Conservation (phyloP, 805 yeast species). For the Metschnikowia gelsemii region DNA sequence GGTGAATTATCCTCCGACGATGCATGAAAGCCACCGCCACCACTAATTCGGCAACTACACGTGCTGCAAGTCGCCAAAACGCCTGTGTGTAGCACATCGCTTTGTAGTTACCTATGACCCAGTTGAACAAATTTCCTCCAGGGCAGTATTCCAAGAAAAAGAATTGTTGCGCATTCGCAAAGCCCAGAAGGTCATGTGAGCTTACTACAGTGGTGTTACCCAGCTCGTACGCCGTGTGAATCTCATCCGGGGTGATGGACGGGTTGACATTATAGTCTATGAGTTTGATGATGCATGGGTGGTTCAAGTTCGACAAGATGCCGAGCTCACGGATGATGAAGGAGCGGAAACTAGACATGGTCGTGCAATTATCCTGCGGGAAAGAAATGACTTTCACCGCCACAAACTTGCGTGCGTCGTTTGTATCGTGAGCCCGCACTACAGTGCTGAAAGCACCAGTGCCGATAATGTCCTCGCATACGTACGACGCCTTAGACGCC, state of each 20-base stretch:
- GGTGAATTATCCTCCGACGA: constrained; percentile 65
- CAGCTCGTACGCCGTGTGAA: constrained; percentile 15
- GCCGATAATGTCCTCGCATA: constrained; percentile 45
- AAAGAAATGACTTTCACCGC: constrained; percentile 68
- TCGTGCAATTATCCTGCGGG: constrained; percentile 30
- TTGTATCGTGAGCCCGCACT: constrained; percentile 41
- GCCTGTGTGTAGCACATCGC: constrained; percentile 1
- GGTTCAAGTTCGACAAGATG: constrained; percentile 54
- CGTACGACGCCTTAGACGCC: constrained; percentile 8
- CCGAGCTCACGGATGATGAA: constrained; percentile 63
- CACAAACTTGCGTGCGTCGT: constrained; percentile 30
- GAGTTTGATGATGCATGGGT: constrained; percentile 69
- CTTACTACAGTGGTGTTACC: background rate
- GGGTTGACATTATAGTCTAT: constrained; percentile 48
- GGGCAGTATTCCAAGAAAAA: constrained; percentile 72
- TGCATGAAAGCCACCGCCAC: constrained; percentile 73
- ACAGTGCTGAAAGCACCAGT: constrained; percentile 70
- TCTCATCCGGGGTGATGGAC: constrained; percentile 26
- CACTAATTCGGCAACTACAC: constrained; percentile 69
- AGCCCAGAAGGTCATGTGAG: constrained; percentile 1
- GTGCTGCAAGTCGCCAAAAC: constrained; percentile 52
- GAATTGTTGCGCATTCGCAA: constrained; percentile 30
- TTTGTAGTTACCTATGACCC: constrained; percentile 38
- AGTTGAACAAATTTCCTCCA: constrained; percentile 84
- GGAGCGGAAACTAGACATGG: constrained; percentile 32